Evolutionary conservation across 1,284 basidiomycete species (phyloP), one percentile per base, ranked within the genome.

Genomic region (Schizophyllum amplum): DNA sequence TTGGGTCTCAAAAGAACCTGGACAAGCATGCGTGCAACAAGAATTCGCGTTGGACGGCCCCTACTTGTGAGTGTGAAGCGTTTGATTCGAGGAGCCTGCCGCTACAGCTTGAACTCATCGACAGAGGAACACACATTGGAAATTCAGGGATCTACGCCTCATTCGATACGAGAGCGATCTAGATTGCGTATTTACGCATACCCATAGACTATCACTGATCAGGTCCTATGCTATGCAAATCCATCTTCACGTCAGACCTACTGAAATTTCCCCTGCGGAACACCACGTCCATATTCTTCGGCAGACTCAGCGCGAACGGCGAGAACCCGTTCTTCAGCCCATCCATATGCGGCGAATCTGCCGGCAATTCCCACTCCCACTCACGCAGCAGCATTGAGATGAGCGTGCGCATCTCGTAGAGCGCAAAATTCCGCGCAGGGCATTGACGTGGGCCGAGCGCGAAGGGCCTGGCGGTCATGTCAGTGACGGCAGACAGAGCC

Each of bases 391-490:
- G 61, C 62, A 69, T 65, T 21, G 67, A 63, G 7, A 64, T 61
- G 20, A 69, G 56, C 5, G 62, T 65, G n/a, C 67, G 65, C 56
- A 66, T 65, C 62, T 71, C 70, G 62, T 67, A 67, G 51, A 69
- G 57, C 22, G 69, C 68, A 59, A 71, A 70, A 58, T 68, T 67
- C 24, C 64, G 54, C 6, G 68, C 67, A 6, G 68, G 68, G 56
- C 68, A 71, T 56, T 66, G 65, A 9, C 68, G 61, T 4, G 63
- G 64, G 7, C 68, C 63, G 5, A 61, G 57, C 15, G 65, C 48
- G 63, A 59, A 59, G 0, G 58, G 58, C 26, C 33, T 42, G n/a
- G n/a, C n/a, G n/a, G n/a, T n/a, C n/a, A n/a, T n/a, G n/a, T n/a
- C n/a, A n/a, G n/a, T n/a, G n/a, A 13, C 27, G 5, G 27, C 5